Percentiles rank a stretch among this genome's conserved stretches.
phyloP scores from a whole-genome alignment of 176 grass and related monocot species.

The Areca catechu region DNA sequence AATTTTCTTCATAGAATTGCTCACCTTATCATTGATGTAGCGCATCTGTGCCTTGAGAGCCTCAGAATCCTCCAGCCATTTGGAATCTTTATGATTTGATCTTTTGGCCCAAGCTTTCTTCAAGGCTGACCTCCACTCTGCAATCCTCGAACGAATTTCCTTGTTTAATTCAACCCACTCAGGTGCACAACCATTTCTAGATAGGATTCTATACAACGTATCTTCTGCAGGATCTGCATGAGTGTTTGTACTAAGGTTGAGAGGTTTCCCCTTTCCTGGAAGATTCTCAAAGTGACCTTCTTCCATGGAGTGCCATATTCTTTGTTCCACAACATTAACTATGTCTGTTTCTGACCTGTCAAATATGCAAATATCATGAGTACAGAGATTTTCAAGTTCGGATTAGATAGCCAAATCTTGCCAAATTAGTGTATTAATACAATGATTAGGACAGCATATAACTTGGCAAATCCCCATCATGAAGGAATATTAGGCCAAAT shows the following conservation, averaged over 20 bases:
- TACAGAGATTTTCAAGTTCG: not conserved
- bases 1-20: not conserved
- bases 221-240: conserved; percentile 83
- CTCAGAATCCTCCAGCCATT: conserved; percentile 36
- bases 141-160: conserved; percentile 53
- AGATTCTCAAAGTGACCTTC: conserved; percentile 90
- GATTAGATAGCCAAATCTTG: not conserved
- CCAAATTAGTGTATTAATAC: not conserved
- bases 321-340: conserved; percentile 82
- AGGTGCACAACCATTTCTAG: conserved; percentile 55
- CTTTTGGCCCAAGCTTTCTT: conserved; percentile 43
- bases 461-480: too few relatives aligned
- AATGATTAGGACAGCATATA: not conserved
- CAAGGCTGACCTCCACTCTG: conserved; percentile 41
- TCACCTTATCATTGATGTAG: conserved; percentile 75
- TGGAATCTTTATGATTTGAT: conserved; percentile 19
- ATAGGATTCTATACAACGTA: conserved; percentile 77
- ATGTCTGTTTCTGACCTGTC: conserved; percentile 81
- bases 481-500: too few relatives aligned
- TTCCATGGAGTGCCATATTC: conserved; percentile 95
- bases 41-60: conserved; percentile 52
- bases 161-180: conserved; percentile 89
- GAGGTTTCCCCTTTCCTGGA: conserved; percentile 72
- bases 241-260: conserved; percentile 55
- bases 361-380: conserved; percentile 7